phyloP scores from a whole-genome alignment of 345 rosid species.

The Bruguiera sexangula region DNA sequence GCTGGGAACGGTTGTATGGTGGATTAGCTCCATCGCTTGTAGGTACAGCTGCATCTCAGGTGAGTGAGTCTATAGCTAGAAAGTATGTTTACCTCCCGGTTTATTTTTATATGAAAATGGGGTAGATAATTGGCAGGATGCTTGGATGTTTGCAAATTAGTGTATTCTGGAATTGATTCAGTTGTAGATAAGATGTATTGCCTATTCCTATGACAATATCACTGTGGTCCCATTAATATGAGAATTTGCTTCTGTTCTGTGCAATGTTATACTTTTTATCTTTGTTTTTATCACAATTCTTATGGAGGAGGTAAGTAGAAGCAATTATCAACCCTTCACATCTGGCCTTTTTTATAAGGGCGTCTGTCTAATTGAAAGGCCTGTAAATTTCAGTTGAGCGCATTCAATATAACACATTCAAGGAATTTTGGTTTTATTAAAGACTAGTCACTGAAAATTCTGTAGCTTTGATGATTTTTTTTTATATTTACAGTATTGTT shows the following conservation, averaged over 20 bases:
- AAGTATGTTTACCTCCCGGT: no score
- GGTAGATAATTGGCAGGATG: neutral
- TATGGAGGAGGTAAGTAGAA: neutral
- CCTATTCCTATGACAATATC: constrained; percentile 21
- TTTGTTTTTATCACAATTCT: neutral
- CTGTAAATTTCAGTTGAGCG: no score
- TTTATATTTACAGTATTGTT: no score
- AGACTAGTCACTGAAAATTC: no score
- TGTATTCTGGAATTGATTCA: neutral
- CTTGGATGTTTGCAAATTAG: neutral
- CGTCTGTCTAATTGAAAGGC: neutral
- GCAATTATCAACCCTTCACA: neutral
- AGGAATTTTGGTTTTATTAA: no score
- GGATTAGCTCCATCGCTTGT: constrained; percentile 80
- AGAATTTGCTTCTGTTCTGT: constrained; percentile 8
- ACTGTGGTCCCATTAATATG: constrained; percentile 24
- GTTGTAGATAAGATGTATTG: constrained; percentile 10
- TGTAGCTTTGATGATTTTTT: no score
- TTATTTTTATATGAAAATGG: no score
- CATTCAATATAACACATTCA: no score
- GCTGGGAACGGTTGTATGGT: constrained; percentile 90
- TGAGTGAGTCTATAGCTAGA: constrained; percentile 17
- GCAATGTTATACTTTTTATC: constrained; percentile 3
- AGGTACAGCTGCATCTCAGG: constrained; percentile 98
- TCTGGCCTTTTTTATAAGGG: neutral